phyloP scores from a whole-genome alignment of 2,329 filamentous ascomycete species.

The Metarhizium album region DNA sequence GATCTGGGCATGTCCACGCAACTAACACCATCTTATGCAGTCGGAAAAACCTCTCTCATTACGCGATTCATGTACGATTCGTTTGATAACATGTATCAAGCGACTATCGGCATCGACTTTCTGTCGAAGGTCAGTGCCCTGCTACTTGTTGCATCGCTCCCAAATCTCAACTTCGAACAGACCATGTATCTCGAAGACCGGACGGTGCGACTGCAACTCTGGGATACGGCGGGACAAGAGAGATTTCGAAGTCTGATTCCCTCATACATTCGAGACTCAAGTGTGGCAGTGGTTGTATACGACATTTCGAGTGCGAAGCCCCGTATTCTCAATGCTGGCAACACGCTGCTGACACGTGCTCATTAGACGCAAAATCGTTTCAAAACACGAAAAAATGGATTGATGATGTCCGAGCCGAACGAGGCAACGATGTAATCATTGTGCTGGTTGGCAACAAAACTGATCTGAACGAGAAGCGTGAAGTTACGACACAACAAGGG shows the following conservation, averaged over 20 bases:
- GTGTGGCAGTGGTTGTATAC: constrained; percentile 96
- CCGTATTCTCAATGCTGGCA: constrained; percentile 3
- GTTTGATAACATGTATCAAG: constrained; percentile 99
- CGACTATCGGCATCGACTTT: constrained; percentile 98
- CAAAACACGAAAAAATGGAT: constrained; percentile 99
- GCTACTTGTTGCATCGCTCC: neutral
- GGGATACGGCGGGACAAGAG: constrained; percentile 97
- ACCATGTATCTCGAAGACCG: constrained; percentile 99
- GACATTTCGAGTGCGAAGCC: constrained; percentile 70
- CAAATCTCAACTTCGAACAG: constrained; percentile 22
- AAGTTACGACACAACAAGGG: constrained; percentile 91
- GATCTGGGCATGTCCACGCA: neutral
- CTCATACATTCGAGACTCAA: constrained; percentile 96
- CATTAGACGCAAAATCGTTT: constrained; percentile 79
- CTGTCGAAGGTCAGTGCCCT: constrained; percentile 68
- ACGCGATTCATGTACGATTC: constrained; percentile 99
- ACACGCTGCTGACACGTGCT: neutral
- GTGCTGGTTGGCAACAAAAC: constrained; percentile 99
- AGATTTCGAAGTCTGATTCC: constrained; percentile 94
- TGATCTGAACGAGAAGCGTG: constrained; percentile 93
- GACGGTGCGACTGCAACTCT: constrained; percentile 92
- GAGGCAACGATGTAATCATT: constrained; percentile 97
- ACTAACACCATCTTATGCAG: constrained; percentile 37
- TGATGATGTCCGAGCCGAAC: constrained; percentile 90
- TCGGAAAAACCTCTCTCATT: constrained; percentile 97